A percentile compares a stretch with the other conserved stretches of the same genome.
These are phyloP conservation scores for Penicillium pulvis DNA, from an alignment of 495 filamentous ascomycete genomes.

Conservation along the genomic window DNA sequence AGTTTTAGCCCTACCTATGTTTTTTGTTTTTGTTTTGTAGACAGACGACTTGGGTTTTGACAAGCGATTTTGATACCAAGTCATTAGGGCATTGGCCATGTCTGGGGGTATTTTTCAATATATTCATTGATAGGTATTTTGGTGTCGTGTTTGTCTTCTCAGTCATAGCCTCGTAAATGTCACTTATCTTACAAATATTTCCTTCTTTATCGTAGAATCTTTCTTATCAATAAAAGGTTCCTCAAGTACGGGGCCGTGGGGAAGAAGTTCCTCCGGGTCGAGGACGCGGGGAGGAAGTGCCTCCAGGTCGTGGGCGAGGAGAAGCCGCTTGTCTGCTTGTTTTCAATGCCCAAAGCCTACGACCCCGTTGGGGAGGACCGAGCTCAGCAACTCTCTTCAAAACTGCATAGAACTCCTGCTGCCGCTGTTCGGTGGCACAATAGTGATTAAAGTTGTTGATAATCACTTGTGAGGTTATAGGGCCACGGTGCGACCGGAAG, in stretches of 20 bases:
- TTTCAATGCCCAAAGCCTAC: conserved; percentile 64
- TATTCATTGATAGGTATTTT: too few species aligned
- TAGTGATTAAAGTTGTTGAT: conserved; percentile 78
- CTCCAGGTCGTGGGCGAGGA: too few species aligned
- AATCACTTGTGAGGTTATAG: conserved; percentile 71
- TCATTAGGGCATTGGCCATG: too few species aligned
- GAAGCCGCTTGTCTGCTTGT: conserved; percentile 21
- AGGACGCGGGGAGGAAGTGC: too few species aligned
- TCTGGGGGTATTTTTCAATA: too few species aligned
- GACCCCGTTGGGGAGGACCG: conserved; percentile 51
- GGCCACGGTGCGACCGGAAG: conserved; percentile 68
- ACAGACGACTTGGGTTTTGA: too few species aligned
- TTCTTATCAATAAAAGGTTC: background rate
- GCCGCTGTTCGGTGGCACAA: conserved; percentile 54
- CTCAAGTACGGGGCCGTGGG: background rate
- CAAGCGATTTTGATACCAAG: too few species aligned
- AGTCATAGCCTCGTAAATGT: background rate
- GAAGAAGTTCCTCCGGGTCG: background rate
- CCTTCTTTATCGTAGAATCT: background rate
- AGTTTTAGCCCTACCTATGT: too few species aligned
- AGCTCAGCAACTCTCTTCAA: conserved; percentile 60
- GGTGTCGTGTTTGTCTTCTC: background rate
- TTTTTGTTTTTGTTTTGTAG: too few species aligned
- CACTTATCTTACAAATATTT: background rate
- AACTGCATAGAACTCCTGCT: conserved; percentile 65